Conservation (phyloP, 164 flowering plant genomes). For the Nelumbo lutea region DNA sequence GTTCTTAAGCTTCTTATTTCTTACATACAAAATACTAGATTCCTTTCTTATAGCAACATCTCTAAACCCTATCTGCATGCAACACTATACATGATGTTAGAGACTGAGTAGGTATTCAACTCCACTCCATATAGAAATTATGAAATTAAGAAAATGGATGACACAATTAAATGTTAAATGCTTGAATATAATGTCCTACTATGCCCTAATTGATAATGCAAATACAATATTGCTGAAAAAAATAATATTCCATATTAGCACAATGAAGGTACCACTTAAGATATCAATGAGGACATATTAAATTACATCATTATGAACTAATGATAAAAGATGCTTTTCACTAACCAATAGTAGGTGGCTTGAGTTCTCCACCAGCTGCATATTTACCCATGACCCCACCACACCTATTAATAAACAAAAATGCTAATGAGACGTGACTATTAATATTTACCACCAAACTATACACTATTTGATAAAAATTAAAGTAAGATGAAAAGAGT, state of each 20-base stretch:
- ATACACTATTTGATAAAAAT: neutral
- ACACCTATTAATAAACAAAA: conserved; percentile 52
- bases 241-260: neutral
- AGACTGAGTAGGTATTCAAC: too few relatives aligned
- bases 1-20: too few relatives aligned
- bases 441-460: neutral
- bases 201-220: neutral
- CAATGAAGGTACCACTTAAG: neutral
- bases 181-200: too few relatives aligned
- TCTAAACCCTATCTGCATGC: neutral
- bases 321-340: conserved; percentile 4
- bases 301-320: neutral
- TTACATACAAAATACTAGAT: too few relatives aligned
- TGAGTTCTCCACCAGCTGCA: conserved; percentile 88
- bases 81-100: too few relatives aligned
- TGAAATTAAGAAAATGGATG: neutral
- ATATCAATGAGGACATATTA: neutral
- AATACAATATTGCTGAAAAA: neutral
- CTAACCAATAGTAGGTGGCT: conserved; percentile 82
- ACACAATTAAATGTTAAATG: neutral
- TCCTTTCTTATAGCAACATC: too few relatives aligned
- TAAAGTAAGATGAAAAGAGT: neutral
- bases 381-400: conserved; percentile 97
- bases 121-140: neutral
- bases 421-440: conserved; percentile 6